A percentile compares a stretch with the other conserved stretches of the same genome.
Evolutionary conservation across 2,329 filamentous ascomycete genomes (phyloP).

Genomic region (Clonostachys rosea): DNA sequence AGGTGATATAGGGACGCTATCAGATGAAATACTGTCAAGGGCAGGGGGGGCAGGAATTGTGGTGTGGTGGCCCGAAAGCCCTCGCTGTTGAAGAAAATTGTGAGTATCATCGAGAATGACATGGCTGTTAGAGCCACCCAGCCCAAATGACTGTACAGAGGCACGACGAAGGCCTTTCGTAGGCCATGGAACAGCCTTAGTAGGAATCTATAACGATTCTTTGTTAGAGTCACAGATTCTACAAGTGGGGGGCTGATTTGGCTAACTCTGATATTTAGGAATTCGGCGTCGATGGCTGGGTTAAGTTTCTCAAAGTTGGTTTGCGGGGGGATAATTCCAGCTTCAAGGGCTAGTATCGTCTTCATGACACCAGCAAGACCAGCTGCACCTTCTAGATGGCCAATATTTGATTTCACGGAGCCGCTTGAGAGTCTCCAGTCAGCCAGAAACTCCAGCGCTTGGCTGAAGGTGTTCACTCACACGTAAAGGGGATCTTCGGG

Average conservation of each 20-base stretch:
- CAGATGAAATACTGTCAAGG: background rate
- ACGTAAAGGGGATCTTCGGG: slow-evolving; percentile 17
- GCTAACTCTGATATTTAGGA: background rate
- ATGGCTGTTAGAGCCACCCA: slow-evolving; percentile 31
- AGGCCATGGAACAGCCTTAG: slow-evolving; percentile 20
- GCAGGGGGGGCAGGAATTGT: background rate
- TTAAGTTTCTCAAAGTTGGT: slow-evolving; percentile 15
- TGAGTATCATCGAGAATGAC: slow-evolving; percentile 4
- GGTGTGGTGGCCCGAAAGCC: background rate
- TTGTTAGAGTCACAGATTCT: background rate
- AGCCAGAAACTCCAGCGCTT: slow-evolving; percentile 25
- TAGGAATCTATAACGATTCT: background rate
- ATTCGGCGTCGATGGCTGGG: slow-evolving; percentile 8
- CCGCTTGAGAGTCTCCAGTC: slow-evolving; percentile 29
- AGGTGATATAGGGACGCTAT: background rate
- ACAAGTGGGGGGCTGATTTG: background rate
- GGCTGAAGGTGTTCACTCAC: background rate
- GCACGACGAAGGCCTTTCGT: slow-evolving; percentile 12
- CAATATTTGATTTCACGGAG: slow-evolving; percentile 33
- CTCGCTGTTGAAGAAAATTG: background rate
- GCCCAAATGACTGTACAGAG: slow-evolving; percentile 30
- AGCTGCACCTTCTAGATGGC: slow-evolving; percentile 26
- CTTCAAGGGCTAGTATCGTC: slow-evolving; percentile 17
- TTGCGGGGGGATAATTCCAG: slow-evolving; percentile 15
- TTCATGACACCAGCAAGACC: slow-evolving; percentile 23